phyloP scores from a whole-genome alignment of 495 filamentous ascomycete species.

The Diplogelasinospora grovesii region DNA sequence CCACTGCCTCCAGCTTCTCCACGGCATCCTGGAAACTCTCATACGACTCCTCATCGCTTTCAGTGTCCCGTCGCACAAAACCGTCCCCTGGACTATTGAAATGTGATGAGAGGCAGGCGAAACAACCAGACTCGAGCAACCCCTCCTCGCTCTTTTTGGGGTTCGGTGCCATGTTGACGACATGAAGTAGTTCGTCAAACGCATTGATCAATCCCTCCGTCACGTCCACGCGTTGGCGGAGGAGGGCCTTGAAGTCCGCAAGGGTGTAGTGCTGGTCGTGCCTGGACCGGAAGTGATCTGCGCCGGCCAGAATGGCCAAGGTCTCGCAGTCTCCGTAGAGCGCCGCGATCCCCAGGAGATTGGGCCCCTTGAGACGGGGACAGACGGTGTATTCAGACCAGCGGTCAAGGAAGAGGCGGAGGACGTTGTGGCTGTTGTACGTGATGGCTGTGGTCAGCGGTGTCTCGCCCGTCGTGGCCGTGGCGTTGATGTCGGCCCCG shows the following conservation, averaged over 20 bases:
- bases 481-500: constrained; percentile 13
- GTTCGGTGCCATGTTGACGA: no score
- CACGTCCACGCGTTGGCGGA: not conserved
- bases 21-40: no score
- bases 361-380: not conserved
- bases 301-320: not conserved
- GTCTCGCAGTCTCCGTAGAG: constrained; percentile 1
- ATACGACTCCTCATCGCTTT: no score
- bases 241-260: not conserved
- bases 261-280: not conserved
- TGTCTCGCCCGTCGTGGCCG: constrained; percentile 5
- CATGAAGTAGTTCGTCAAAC: constrained; percentile 1
- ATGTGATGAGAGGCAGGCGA: no score
- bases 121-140: no score
- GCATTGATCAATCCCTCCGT: not conserved
- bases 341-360: constrained; percentile 1
- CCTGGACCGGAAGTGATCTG: not conserved
- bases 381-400: constrained; percentile 5
- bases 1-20: no score
- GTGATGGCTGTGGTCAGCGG: constrained; percentile 10
- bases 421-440: constrained; percentile 11
- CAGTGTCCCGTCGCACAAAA: no score
- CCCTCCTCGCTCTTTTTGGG: no score
- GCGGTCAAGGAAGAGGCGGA: constrained; percentile 3
- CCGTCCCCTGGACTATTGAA: no score